phyloP scores from a whole-genome alignment of 2,329 filamentous ascomycete genomes.

The Claviceps fusiformis region DNA sequence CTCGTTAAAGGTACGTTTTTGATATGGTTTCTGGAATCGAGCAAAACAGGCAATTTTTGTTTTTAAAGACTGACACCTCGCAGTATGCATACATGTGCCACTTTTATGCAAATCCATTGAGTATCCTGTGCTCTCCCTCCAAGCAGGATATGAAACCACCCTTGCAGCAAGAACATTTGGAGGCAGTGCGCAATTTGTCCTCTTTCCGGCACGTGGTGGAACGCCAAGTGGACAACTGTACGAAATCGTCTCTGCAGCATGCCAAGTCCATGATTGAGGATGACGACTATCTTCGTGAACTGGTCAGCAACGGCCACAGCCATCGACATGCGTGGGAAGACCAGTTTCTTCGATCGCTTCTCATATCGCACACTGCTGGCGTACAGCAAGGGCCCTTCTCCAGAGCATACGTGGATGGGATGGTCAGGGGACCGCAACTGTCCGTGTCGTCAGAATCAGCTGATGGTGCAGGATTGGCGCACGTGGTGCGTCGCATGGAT shows the following conservation, averaged over 20 bases:
- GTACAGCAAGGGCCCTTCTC: constrained; percentile 29
- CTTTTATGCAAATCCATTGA: constrained; percentile 67
- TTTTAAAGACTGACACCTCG: background rate
- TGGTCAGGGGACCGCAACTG: constrained; percentile 39
- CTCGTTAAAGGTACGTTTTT: constrained; percentile 45
- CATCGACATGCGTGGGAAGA: constrained; percentile 22
- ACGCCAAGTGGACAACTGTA: constrained; percentile 26
- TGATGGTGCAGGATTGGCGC: constrained; percentile 38
- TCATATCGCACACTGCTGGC: constrained; percentile 28
- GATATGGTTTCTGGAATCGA: no score
- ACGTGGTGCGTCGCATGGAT: constrained; percentile 45
- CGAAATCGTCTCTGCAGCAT: constrained; percentile 28
- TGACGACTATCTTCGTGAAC: constrained; percentile 38
- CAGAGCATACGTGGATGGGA: constrained; percentile 46
- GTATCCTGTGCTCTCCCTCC: constrained; percentile 39
- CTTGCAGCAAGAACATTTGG: constrained; percentile 47
- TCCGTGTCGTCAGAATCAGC: constrained; percentile 13
- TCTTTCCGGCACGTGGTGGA: constrained; percentile 53
- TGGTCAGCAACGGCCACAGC: constrained; percentile 22
- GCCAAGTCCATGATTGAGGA: constrained; percentile 41
- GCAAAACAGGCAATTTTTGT: background rate
- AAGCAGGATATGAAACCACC: constrained; percentile 9
- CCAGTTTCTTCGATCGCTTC: constrained; percentile 35
- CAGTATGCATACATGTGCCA: constrained; percentile 78
- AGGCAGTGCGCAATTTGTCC: constrained; percentile 52